Evolutionary conservation across 352 stramenopile genomes (phyloP).

Genomic region (Phytophthora colocasiae): DNA sequence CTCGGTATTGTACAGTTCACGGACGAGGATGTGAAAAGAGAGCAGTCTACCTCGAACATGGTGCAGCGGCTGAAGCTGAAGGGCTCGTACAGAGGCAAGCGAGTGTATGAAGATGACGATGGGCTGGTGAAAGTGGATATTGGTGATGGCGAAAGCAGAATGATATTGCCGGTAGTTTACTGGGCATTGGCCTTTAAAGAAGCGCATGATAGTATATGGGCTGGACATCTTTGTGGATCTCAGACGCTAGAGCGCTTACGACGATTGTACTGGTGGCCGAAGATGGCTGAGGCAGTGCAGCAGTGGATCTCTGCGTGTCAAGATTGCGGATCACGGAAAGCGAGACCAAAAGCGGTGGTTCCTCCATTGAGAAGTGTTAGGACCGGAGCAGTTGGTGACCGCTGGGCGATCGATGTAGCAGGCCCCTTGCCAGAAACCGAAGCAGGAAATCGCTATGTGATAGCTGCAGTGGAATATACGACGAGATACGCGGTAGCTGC

Average conservation of each 20-base stretch:
- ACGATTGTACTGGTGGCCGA: slow-evolving; percentile 9
- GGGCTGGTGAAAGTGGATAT: background rate
- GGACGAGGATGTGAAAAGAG: too few relatives aligned
- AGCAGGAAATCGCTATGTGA: slow-evolving; percentile 16
- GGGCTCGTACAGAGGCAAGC: too few relatives aligned
- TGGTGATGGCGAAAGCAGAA: background rate
- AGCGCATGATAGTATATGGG: slow-evolving; percentile 13
- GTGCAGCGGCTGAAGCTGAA: too few relatives aligned
- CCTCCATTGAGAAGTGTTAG: slow-evolving; percentile 21
- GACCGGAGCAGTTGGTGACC: slow-evolving; percentile 13
- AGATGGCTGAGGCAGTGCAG: background rate
- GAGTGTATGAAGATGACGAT: background rate
- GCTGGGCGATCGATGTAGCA: slow-evolving; percentile 21
- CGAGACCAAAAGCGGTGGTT: slow-evolving; percentile 7
- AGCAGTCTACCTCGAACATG: too few relatives aligned
- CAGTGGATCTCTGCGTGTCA: slow-evolving; percentile 7
- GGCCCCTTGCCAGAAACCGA: slow-evolving; percentile 11
- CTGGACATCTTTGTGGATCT: background rate
- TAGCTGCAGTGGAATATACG: slow-evolving; percentile 24
- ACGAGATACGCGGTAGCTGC: slow-evolving; percentile 17
- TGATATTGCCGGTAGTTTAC: background rate
- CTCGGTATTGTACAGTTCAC: too few relatives aligned
- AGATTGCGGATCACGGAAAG: slow-evolving; percentile 26
- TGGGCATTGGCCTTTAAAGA: slow-evolving; percentile 16
- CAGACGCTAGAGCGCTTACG: background rate